Evolutionary conservation across 768 basidiomycete genomes (phyloP).

Genomic region (Flagelloscypha sp.): DNA sequence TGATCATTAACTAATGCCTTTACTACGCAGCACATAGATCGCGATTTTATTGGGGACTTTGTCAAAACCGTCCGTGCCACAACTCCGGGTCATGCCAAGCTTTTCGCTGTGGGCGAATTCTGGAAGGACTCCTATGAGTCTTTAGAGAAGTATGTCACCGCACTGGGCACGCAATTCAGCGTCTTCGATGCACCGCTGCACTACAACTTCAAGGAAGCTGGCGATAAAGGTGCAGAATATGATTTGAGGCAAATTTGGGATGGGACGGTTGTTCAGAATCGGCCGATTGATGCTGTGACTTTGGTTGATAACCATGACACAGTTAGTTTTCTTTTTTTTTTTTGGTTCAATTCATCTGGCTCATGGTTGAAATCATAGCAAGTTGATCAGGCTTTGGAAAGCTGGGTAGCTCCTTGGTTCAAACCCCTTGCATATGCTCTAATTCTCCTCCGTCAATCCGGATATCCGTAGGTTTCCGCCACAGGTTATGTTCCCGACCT

Average conservation of each 20-base stretch:
- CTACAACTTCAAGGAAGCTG: slow-evolving; percentile 53
- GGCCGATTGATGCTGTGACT: slow-evolving; percentile 61
- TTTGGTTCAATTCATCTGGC: background rate
- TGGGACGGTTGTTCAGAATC: slow-evolving; percentile 42
- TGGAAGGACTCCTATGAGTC: slow-evolving; percentile 29
- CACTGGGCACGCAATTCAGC: slow-evolving; percentile 36
- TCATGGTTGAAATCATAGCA: slow-evolving; percentile 26
- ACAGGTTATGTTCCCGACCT: too few relatives aligned
- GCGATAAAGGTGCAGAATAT: slow-evolving; percentile 41
- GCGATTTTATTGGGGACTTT: slow-evolving; percentile 20
- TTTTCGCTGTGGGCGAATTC: slow-evolving; percentile 40
- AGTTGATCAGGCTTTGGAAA: slow-evolving; percentile 51
- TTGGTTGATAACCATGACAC: slow-evolving; percentile 63
- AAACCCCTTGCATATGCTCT: slow-evolving; percentile 54
- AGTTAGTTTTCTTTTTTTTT: slow-evolving; percentile 14
- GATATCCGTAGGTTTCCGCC: slow-evolving; percentile 41
- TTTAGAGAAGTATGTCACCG: slow-evolving; percentile 16
- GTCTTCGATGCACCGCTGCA: slow-evolving; percentile 66
- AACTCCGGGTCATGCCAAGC: slow-evolving; percentile 22
- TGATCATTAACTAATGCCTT: background rate
- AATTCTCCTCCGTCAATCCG: slow-evolving; percentile 40
- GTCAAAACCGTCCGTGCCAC: slow-evolving; percentile 30
- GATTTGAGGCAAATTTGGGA: slow-evolving; percentile 55
- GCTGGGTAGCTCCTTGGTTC: slow-evolving; percentile 46
- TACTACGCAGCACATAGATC: slow-evolving; percentile 25